Evolutionary conservation across 257 asterid genomes (phyloP).

Genomic region (Gardenia jasminoides): DNA sequence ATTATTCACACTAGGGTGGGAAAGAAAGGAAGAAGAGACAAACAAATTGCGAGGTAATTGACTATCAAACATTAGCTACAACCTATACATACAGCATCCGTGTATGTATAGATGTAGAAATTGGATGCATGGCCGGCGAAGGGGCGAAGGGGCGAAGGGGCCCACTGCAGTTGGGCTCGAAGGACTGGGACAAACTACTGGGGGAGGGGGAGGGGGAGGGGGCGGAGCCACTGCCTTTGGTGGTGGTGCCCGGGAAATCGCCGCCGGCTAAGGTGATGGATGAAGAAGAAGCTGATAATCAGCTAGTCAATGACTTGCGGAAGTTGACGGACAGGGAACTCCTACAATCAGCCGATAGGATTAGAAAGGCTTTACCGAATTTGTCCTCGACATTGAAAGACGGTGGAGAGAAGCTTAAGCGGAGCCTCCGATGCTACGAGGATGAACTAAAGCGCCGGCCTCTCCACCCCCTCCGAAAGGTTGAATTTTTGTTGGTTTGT

Average conservation of each 20-base stretch:
- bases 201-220: constrained; percentile 4
- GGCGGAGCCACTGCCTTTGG: constrained; percentile 22
- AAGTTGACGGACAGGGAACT: neutral
- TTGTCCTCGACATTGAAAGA: constrained; percentile 8
- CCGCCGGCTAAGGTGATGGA: constrained; percentile 2
- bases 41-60: neutral
- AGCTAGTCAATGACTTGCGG: neutral
- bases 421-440: constrained; percentile 14
- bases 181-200: constrained; percentile 21
- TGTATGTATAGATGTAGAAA: constrained; percentile 6
- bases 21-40: too few species aligned
- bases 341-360: neutral
- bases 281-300: constrained; percentile 7
- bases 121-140: constrained; percentile 20
- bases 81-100: constrained; percentile 4
- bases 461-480: constrained; percentile 19
- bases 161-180: constrained; percentile 22
- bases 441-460: constrained; percentile 24
- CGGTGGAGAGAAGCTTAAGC: constrained; percentile 27
- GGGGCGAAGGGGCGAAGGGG: neutral
- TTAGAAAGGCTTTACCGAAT: neutral
- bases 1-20: neutral
- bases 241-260: constrained; percentile 11
- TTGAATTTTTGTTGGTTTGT: neutral
- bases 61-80: neutral